phyloP scores from a whole-genome alignment of 257 asterid genomes.

The Fraxinus pennsylvanica region DNA sequence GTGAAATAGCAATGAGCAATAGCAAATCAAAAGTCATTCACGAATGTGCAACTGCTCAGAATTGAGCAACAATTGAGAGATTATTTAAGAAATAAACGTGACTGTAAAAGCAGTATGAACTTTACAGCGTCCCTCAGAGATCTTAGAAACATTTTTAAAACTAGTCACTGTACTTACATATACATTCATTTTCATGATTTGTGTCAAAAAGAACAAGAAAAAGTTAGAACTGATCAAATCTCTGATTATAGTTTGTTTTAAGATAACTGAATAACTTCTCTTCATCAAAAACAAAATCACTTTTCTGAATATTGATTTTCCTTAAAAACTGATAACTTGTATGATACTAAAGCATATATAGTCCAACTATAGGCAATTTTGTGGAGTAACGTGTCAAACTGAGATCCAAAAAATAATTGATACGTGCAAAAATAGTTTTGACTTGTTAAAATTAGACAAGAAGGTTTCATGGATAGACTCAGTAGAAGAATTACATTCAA shows the following conservation, averaged over 20 bases:
- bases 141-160: neutral
- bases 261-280: neutral
- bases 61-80: constrained; percentile 2
- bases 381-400: too few relatives aligned
- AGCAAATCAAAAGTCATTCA: too few relatives aligned
- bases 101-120: neutral
- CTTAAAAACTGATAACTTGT: too few relatives aligned
- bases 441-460: too few relatives aligned
- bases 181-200: neutral
- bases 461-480: too few relatives aligned
- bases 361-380: too few relatives aligned
- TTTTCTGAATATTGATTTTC: too few relatives aligned
- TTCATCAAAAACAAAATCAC: too few relatives aligned
- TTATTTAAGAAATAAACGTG: neutral
- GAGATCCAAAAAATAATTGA: too few relatives aligned
- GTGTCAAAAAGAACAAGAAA: constrained; percentile 6
- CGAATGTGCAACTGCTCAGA: neutral
- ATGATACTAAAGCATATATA: too few relatives aligned
- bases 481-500: too few relatives aligned
- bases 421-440: too few relatives aligned
- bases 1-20: neutral
- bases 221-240: constrained; percentile 9
- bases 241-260: neutral
- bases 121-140: neutral
- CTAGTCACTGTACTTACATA: neutral